Evolutionary conservation across 2,329 filamentous ascomycete species (phyloP).

Genomic region (Rhynchosporium agropyri): DNA sequence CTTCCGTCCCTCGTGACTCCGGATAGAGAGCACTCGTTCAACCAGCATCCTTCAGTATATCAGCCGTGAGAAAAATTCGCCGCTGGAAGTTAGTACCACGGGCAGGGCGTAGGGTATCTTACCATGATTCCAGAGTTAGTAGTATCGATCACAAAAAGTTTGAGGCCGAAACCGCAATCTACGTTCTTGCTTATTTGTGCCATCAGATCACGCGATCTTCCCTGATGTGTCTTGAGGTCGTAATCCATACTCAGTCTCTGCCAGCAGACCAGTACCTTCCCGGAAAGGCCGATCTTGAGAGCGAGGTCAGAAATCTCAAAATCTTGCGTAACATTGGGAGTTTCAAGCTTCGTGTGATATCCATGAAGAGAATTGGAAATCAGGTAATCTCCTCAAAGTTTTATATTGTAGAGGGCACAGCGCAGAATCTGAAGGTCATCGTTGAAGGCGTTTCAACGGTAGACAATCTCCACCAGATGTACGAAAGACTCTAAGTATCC

Average conservation of each 20-base stretch:
- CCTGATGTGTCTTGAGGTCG: background rate
- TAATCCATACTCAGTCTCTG: background rate
- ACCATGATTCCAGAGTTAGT: background rate
- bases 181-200: background rate
- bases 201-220: background rate
- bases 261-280: background rate
- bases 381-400: background rate
- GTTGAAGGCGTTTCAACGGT: background rate
- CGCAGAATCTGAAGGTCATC: background rate
- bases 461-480: no score
- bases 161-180: background rate
- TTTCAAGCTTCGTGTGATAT: background rate
- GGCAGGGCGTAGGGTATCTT: background rate
- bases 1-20: no score
- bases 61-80: background rate
- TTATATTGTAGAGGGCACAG: background rate
- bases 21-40: background rate
- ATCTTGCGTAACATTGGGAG: background rate
- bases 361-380: background rate
- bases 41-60: background rate
- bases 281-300: background rate
- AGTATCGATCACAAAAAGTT: background rate
- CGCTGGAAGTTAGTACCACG: background rate
- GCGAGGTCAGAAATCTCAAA: background rate
- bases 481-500: no score